These are phyloP conservation scores for Penicillium waksmanii DNA, from an alignment of 495 filamentous ascomycete genomes.

Conservation along the genomic window DNA sequence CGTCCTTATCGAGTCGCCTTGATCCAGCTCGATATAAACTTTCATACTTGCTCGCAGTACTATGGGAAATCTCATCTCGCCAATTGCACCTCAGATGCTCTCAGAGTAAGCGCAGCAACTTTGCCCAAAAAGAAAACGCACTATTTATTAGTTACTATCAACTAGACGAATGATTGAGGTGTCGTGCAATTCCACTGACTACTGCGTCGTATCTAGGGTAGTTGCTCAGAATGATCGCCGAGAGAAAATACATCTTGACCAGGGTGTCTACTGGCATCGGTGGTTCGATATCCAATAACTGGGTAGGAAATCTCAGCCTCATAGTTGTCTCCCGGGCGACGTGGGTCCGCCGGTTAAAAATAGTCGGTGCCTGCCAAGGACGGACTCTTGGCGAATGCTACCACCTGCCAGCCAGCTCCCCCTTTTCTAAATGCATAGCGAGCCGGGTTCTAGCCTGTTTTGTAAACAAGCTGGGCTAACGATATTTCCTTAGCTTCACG, in stretches of 20 bases:
- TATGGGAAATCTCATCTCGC: background rate
- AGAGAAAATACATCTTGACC: background rate
- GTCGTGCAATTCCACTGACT: too few relatives aligned
- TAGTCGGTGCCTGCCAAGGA: background rate
- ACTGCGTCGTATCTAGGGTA: background rate
- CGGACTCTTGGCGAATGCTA: background rate
- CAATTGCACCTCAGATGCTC: background rate
- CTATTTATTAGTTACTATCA: background rate
- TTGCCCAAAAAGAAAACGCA: background rate
- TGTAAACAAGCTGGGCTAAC: too few relatives aligned
- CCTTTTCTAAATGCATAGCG: background rate
- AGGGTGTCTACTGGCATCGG: background rate
- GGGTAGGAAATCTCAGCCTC: background rate
- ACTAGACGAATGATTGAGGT: background rate
- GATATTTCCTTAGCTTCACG: too few relatives aligned
- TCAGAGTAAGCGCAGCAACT: background rate
- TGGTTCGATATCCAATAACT: background rate
- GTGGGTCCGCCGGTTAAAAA: background rate
- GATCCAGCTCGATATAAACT: background rate
- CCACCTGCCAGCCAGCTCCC: background rate
- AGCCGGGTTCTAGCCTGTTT: too few relatives aligned
- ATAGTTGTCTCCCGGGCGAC: background rate
- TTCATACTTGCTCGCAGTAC: background rate
- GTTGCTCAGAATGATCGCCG: background rate
- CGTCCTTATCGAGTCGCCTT: background rate